Evolutionary conservation across 2,329 filamentous ascomycete species (phyloP), one percentile per base, ranked within the genome.

Genomic region (Cordyceps militaris): DNA sequence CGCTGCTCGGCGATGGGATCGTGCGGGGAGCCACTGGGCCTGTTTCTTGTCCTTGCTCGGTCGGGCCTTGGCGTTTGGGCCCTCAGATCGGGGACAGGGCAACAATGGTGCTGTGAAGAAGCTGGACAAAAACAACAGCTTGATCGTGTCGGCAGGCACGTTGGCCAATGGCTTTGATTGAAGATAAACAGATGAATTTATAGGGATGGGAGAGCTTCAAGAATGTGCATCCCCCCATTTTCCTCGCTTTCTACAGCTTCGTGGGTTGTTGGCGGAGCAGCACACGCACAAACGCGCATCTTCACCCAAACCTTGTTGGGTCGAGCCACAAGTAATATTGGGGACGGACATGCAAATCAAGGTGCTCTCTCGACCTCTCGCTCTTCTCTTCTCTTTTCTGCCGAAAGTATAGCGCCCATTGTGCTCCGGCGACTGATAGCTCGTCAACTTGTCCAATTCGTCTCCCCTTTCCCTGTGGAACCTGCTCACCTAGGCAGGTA

Each of bases 1-100:
- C 48, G 34, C 48, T 32, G 26, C 52, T 55, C 30, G 42, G 53
- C 53, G 53, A 56, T 56, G 53, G 51, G 53, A 56, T 56, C 44
- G 53, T 56, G 44, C 32, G 53, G 53, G 53, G 53, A 42, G 53
- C 11, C 28, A 26, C 19, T 13, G 21, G 21, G 4, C 40, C 6
- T 24, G 40, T 10, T 21, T 11, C 21, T 21, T 16, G 21, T 14
- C 47, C 10, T 5, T n/a, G n/a, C n/a, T n/a, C n/a, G n/a, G n/a
- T n/a, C n/a, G n/a, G n/a, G 26, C 21, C 48, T 51, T 51, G 48
- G 48, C 48, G 32, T 23, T n/a, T 36, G 32, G 32, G 19, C 13
- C 51, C 40, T 43, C 40, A 13, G 38, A 32, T 54, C 40, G 7
- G 26, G 34, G n/a, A n/a, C 38, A 16, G 10, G 50, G 49, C 8